These are phyloP conservation scores for Haematococcus lacustris DNA, from an alignment of 139 green algal species.

Conservation along the genomic window DNA sequence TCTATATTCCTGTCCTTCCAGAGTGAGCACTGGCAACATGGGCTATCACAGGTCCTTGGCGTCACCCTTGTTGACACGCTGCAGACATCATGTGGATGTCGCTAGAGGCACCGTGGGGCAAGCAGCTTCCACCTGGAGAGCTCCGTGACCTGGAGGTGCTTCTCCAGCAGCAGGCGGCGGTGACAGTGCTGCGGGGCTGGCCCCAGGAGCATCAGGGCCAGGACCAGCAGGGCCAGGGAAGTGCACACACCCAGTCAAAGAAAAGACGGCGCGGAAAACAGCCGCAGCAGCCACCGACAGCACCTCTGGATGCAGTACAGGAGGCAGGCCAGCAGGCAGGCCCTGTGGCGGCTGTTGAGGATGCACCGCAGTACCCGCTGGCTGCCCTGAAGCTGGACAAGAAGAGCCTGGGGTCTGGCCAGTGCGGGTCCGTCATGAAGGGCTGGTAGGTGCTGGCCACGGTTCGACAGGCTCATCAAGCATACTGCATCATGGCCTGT, in stretches of 20 bases:
- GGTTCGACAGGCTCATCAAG: not conserved
- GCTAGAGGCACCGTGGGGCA: not conserved
- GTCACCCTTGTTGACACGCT: not conserved
- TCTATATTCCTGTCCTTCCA: no score
- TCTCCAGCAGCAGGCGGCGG: not conserved
- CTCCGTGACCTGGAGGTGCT: slow-evolving; percentile 1
- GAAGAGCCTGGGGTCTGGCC: not conserved
- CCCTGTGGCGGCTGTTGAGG: not conserved
- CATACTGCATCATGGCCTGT: no score
- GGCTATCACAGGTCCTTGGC: not conserved
- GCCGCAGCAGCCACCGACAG: not conserved
- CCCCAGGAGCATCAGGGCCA: not conserved
- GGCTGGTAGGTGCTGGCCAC: not conserved
- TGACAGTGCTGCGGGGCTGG: not conserved
- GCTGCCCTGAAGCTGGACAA: not conserved
- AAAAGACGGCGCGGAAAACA: not conserved
- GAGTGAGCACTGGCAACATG: not conserved
- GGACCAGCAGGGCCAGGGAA: not conserved
- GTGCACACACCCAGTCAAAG: not conserved
- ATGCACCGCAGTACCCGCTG: not conserved
- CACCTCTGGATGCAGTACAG: not conserved
- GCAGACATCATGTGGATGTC: not conserved
- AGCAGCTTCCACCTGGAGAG: not conserved
- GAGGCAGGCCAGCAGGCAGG: not conserved
- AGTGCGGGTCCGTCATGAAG: not conserved